Base-by-base conservation (phyloP, 352 stramenopile genomes). In the Pythium apleroticum region DNA sequence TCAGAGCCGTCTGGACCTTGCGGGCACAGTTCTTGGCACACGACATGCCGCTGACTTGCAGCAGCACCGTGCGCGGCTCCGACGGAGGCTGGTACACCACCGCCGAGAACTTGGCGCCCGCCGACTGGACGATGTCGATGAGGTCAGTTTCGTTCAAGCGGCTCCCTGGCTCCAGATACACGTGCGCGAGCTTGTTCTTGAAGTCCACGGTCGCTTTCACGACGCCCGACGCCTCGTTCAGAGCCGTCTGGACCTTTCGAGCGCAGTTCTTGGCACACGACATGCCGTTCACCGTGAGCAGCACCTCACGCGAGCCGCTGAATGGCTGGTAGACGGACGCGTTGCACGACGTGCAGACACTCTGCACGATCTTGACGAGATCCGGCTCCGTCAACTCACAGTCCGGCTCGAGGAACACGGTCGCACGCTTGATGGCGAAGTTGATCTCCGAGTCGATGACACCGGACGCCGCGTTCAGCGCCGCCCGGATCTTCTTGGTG, bases 131-230 rank as follows among this genome's bases (percentile, higher is more conserved):
- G 37, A 88, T 77, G 28, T 75, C 72, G 65, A 93, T 78, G 37
- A 95, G 65, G 41, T 93, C 80, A 1, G 52, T 50, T 61, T 89
- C 84, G 15, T 77, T 86, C 27, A 93, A 41, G 22, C 82, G 79
- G 43, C 86, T 93, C 6, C 69, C 77, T 5, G 80, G 84, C 56
- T 93, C 82, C 35, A 94, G 68, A 58, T 90, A 90, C 43, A 96
- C 74, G 5, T 85, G 90, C 10, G 81, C 85, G n/a, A 81, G 75
- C 60, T 89, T 90, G 50, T 75, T 84, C 19, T 76, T 61, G 56
- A 94, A 93, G 65, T 94, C 82, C 27, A 96, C 85, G 28, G 83
- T 90, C 25, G 86, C 87, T 25, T 72, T 90, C 27, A 90, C 82
- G n/a, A 96, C 87, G 14, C 87, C 87, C 9, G 72, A 61, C 0